A percentile compares a stretch with the other conserved stretches of the same genome.
Conservation (phyloP, 306 rosid genomes). For the Quercus dentata region DNA sequence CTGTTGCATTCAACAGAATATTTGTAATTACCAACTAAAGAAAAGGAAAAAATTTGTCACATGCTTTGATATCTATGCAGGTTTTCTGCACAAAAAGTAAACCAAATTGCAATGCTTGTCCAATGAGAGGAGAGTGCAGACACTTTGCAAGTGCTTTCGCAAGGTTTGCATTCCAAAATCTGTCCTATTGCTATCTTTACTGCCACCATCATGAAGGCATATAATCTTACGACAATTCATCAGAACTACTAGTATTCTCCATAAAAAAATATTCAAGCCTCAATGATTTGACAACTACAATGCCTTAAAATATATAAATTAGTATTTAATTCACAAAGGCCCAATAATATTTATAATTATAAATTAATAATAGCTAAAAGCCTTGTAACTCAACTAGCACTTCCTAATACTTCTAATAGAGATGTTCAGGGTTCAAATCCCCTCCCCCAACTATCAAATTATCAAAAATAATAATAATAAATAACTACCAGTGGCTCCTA, state of each 20-base stretch:
- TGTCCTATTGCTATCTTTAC: slow-evolving; percentile 9
- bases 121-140: slow-evolving; percentile 98
- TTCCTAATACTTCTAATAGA: no score
- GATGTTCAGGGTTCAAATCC: no score
- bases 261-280: slow-evolving; percentile 5
- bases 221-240: background rate
- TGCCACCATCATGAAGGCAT: slow-evolving; percentile 2
- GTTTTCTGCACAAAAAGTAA: slow-evolving; percentile 90
- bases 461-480: background rate
- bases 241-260: background rate
- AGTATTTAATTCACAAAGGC: slow-evolving; percentile 10
- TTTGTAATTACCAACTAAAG: slow-evolving; percentile 6
- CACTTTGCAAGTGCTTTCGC: slow-evolving; percentile 99
- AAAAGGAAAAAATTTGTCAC: slow-evolving; percentile 13
- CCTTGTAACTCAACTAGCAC: no score
- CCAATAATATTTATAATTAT: background rate
- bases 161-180: slow-evolving; percentile 52
- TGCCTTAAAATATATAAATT: slow-evolving; percentile 8
- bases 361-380: no score
- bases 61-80: slow-evolving; percentile 44
- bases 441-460: no score
- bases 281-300: slow-evolving; percentile 7
- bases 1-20: background rate
- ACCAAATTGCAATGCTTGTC: slow-evolving; percentile 98
- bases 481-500: background rate